These are phyloP conservation scores for Hymenoscyphus infarciens DNA, from an alignment of 2,329 filamentous ascomycete species.

Conservation along the genomic window DNA sequence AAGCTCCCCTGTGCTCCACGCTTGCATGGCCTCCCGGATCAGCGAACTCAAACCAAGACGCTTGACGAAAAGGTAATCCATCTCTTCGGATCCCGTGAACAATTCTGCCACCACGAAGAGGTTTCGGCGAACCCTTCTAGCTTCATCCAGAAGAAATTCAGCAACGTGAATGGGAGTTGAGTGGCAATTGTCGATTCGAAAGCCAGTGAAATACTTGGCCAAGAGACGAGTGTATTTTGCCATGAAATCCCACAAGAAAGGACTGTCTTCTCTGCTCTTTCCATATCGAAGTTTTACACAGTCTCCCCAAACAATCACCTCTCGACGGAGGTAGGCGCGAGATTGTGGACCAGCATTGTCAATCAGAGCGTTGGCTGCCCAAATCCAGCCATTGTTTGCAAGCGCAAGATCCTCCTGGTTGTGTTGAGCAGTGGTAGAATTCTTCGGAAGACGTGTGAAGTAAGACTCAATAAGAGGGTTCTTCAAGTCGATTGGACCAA, in stretches of 20 bases:
- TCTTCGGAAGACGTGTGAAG: conserved; percentile 83
- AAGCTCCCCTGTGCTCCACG: conserved; percentile 91
- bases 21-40: conserved; percentile 97
- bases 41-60: conserved; percentile 85
- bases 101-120: conserved; percentile 91
- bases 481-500: conserved; percentile 71
- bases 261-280: conserved; percentile 73
- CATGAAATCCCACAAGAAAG: conserved; percentile 96
- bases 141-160: conserved; percentile 90
- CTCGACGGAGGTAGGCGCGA: conserved; percentile 87
- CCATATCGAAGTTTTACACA: conserved; percentile 97
- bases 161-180: conserved; percentile 93
- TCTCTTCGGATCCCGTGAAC: conserved; percentile 92
- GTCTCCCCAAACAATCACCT: conserved; percentile 98
- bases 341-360: conserved; percentile 91
- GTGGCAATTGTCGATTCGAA: conserved; percentile 97
- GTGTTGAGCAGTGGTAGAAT: conserved; percentile 73
- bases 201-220: conserved; percentile 91
- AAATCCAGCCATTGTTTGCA: conserved; percentile 98
- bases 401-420: conserved; percentile 73
- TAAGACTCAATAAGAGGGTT: conserved; percentile 90
- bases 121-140: conserved; percentile 81
- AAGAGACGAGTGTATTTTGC: conserved; percentile 85
- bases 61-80: conserved; percentile 94
- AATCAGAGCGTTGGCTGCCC: conserved; percentile 90